Percentiles rank a stretch among this genome's conserved stretches.
These are phyloP conservation scores for Trichoderma harzianum DNA, from an alignment of 2,329 filamentous ascomycete species.

Conservation along the genomic window DNA sequence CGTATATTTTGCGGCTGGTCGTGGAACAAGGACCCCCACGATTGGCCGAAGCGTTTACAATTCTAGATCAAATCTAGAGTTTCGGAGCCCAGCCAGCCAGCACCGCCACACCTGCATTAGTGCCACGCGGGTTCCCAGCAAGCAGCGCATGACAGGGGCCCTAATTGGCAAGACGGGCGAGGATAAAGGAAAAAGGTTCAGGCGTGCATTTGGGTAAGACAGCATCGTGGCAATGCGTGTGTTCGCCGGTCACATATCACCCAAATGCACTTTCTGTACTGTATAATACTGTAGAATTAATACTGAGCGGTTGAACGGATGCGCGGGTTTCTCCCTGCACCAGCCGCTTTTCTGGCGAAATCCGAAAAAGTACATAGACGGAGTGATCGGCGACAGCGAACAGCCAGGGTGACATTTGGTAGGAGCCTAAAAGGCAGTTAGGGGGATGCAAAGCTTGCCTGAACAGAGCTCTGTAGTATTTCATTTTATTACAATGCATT, in stretches of 20 bases:
- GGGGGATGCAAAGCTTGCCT: neutral
- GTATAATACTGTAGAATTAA: neutral
- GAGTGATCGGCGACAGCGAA: neutral
- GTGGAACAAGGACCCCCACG: constrained; percentile 9
- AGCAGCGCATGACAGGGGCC: constrained; percentile 6
- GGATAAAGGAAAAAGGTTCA: neutral
- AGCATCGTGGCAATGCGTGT: neutral
- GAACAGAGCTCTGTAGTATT: neutral
- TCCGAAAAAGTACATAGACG: neutral
- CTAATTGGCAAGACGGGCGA: neutral
- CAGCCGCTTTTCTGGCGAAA: neutral
- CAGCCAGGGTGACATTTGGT: neutral
- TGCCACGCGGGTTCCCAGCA: constrained; percentile 23
- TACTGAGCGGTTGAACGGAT: neutral
- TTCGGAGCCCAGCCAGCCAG: constrained; percentile 15
- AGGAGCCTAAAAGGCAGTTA: neutral
- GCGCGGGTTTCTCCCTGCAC: neutral
- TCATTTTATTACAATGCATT: neutral
- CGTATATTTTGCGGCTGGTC: neutral
- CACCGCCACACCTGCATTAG: constrained; percentile 40
- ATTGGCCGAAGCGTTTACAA: constrained; percentile 14
- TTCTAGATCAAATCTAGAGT: constrained; percentile 17
- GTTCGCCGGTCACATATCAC: neutral
- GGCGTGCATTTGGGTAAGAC: constrained; percentile 1
- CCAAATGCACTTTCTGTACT: neutral